phyloP scores from a whole-genome alignment of 2,329 filamentous ascomycete species.

The Colletotrichum sp. region DNA sequence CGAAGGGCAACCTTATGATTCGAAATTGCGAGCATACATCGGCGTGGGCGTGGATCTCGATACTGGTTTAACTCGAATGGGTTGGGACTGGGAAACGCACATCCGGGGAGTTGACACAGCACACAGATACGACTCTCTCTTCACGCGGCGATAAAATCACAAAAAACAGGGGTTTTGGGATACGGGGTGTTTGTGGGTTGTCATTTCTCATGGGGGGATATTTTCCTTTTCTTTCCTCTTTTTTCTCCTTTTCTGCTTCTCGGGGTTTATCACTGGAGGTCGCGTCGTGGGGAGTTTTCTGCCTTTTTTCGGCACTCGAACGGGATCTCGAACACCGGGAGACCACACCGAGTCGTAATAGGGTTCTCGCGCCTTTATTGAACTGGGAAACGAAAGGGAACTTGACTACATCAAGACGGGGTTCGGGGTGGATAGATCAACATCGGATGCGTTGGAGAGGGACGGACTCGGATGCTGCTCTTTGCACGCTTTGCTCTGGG shows the following conservation, averaged over 20 bases:
- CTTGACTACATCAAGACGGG: slow-evolving; percentile 13
- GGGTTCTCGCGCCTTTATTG: neutral
- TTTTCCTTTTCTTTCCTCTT: neutral
- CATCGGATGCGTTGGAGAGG: neutral
- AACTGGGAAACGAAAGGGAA: slow-evolving; percentile 4
- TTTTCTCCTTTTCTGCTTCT: neutral
- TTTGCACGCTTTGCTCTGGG: slow-evolving; percentile 7
- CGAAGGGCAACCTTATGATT: slow-evolving; percentile 18
- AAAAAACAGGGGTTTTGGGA: slow-evolving; percentile 16
- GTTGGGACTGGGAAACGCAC: slow-evolving; percentile 17
- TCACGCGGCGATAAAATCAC: slow-evolving; percentile 20
- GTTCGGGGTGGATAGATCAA: slow-evolving; percentile 6
- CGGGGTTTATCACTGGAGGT: neutral
- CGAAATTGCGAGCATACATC: slow-evolving; percentile 19
- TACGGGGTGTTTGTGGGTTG: slow-evolving; percentile 9
- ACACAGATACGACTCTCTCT: slow-evolving; percentile 9
- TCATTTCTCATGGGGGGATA: neutral
- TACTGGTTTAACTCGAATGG: slow-evolving; percentile 19
- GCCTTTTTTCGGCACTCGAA: neutral
- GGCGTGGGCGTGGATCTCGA: slow-evolving; percentile 19
- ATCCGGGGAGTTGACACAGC: slow-evolving; percentile 17
- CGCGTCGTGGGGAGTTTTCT: slow-evolving; percentile 8
- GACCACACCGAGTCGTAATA: slow-evolving; percentile 1
- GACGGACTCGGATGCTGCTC: neutral
- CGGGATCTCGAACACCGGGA: neutral